Evolutionary conservation across 345 rosid species (phyloP).

Genomic region (Fremontodendron californicum): DNA sequence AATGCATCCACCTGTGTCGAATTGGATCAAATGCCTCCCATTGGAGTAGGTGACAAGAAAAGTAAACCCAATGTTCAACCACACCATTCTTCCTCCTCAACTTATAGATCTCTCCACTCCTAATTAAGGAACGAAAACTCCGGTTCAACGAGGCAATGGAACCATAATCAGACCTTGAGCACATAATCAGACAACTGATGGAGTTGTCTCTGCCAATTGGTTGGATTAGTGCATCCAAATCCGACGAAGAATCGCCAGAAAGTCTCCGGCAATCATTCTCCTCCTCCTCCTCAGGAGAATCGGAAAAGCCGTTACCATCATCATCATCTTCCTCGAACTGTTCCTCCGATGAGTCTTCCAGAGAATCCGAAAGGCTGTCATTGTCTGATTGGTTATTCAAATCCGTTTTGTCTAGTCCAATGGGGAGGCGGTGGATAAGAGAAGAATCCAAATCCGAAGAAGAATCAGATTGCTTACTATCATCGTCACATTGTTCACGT

Average conservation of each 20-base stretch:
- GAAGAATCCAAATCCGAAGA: conserved; percentile 1
- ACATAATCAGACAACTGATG: too few relatives aligned
- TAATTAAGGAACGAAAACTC: conserved; percentile 56
- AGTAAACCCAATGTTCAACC: conserved; percentile 86
- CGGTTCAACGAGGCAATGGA: conserved; percentile 58
- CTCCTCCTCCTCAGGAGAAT: conserved; percentile 7
- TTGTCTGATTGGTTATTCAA: neutral
- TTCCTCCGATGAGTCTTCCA: neutral
- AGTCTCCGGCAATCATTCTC: conserved; percentile 18
- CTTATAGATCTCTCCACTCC: conserved; percentile 67
- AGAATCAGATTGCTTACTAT: neutral
- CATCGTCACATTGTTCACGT: conserved; percentile 4
- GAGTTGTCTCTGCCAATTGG: too few relatives aligned
- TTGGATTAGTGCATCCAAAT: conserved; percentile 57
- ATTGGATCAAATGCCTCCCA: conserved; percentile 91
- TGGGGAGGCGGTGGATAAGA: neutral
- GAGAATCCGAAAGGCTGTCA: neutral
- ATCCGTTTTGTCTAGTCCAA: neutral
- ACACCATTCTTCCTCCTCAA: conserved; percentile 49
- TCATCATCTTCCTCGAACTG: neutral
- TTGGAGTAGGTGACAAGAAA: conserved; percentile 71
- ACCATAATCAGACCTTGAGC: too few relatives aligned
- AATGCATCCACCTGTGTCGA: too few relatives aligned
- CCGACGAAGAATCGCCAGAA: conserved; percentile 45
- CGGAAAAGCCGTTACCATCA: neutral